These are phyloP conservation scores for Clitopilus passeckerianus DNA, from an alignment of 768 basidiomycete genomes.

Conservation along the genomic window DNA sequence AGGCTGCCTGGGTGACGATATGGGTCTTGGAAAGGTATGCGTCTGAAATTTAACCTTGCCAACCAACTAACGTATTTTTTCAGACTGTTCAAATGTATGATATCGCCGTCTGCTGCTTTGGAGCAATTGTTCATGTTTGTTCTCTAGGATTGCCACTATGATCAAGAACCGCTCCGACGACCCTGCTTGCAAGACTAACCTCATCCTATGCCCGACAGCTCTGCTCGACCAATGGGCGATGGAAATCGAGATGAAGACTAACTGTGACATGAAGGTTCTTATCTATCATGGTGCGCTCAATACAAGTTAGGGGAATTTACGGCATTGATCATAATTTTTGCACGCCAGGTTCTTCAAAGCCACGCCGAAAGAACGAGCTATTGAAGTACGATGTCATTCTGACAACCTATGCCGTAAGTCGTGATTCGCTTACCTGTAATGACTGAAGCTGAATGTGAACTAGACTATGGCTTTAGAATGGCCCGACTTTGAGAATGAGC, in stretches of 20 bases:
- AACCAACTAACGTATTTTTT: too few species aligned
- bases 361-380: slow-evolving; percentile 42
- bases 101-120: background rate
- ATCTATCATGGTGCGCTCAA: slow-evolving; percentile 55
- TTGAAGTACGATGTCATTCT: slow-evolving; percentile 57
- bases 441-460: background rate
- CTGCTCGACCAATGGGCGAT: slow-evolving; percentile 64
- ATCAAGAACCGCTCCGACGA: slow-evolving; percentile 47
- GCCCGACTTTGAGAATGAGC: slow-evolving; percentile 47
- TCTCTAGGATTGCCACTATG: slow-evolving; percentile 52
- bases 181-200: slow-evolving; percentile 51
- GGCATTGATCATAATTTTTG: slow-evolving; percentile 3
- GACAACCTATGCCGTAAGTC: slow-evolving; percentile 44
- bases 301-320: background rate
- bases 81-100: slow-evolving; percentile 47
- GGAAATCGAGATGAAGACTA: slow-evolving; percentile 56
- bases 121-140: slow-evolving; percentile 1
- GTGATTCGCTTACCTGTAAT: background rate
- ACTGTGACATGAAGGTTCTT: slow-evolving; percentile 38
- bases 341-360: slow-evolving; percentile 37
- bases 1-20: slow-evolving; percentile 47
- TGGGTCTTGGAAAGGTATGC: slow-evolving; percentile 57
- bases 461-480: slow-evolving; percentile 57
- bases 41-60: too few species aligned
- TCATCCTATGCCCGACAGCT: slow-evolving; percentile 64